Evolutionary conservation across 352 stramenopile species (phyloP).

Genomic region (Phytophthora agathidicida): DNA sequence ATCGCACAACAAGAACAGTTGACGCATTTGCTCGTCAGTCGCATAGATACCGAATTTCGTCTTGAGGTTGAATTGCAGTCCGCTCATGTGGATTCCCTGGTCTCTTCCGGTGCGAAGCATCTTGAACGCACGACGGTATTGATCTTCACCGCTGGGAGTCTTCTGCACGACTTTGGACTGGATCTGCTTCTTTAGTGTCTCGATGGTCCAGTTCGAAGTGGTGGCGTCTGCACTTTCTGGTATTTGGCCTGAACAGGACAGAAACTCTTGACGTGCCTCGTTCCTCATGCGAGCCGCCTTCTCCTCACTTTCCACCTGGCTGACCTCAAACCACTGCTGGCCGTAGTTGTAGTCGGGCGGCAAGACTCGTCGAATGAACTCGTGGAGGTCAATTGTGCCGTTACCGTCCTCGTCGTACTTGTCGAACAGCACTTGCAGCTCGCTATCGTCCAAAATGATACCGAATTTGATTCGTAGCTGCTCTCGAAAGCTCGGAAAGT

Average conservation of each 20-base stretch:
- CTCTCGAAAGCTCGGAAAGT: slow-evolving; percentile 77
- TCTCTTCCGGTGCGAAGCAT: slow-evolving; percentile 74
- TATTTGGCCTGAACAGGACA: slow-evolving; percentile 23
- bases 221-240: slow-evolving; percentile 46
- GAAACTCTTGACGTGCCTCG: slow-evolving; percentile 72
- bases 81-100: slow-evolving; percentile 68
- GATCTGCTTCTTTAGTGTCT: slow-evolving; percentile 74
- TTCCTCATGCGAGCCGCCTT: slow-evolving; percentile 53
- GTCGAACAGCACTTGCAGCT: slow-evolving; percentile 82
- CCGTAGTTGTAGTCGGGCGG: slow-evolving; percentile 81
- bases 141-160: slow-evolving; percentile 75
- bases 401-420: slow-evolving; percentile 87
- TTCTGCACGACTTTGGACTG: slow-evolving; percentile 81
- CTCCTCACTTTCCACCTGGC: slow-evolving; percentile 74
- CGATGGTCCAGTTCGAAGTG: slow-evolving; percentile 66
- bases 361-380: slow-evolving; percentile 83
- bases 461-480: slow-evolving; percentile 81
- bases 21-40: slow-evolving; percentile 74
- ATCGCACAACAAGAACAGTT: slow-evolving; percentile 71
- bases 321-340: slow-evolving; percentile 76
- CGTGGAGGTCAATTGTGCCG: slow-evolving; percentile 81
- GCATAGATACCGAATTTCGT: slow-evolving; percentile 81
- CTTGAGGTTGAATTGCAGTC: slow-evolving; percentile 81
- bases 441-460: slow-evolving; percentile 75
- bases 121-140: slow-evolving; percentile 82